These are phyloP conservation scores for Veloboletus limbatus DNA, from an alignment of 1,284 basidiomycete species.

Conservation along the genomic window DNA sequence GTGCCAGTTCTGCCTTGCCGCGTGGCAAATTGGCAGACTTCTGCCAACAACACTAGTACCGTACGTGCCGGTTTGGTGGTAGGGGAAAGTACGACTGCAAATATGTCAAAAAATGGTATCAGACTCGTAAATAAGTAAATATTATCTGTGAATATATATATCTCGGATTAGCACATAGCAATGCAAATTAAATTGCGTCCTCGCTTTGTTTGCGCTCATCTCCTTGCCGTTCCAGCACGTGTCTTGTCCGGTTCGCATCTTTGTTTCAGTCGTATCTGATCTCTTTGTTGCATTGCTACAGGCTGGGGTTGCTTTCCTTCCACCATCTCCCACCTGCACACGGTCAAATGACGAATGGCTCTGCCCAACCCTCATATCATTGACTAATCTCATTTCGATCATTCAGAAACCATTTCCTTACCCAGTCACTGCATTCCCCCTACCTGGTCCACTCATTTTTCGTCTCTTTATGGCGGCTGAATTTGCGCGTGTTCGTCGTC, in stretches of 20 bases:
- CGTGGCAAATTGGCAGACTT: conserved; percentile 1
- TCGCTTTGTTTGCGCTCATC: not conserved
- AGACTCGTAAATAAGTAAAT: too few relatives aligned
- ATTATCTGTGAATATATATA: too few relatives aligned
- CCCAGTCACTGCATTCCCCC: too few relatives aligned
- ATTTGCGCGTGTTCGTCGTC: conserved; percentile 23
- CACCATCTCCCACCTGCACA: too few relatives aligned
- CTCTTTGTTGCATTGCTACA: too few relatives aligned
- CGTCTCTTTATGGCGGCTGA: conserved; percentile 20
- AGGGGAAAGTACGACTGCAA: too few relatives aligned
- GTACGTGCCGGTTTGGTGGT: too few relatives aligned
- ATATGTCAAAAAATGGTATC: too few relatives aligned
- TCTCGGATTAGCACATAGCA: too few relatives aligned
- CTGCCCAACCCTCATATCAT: conserved; percentile 3
- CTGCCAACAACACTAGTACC: too few relatives aligned
- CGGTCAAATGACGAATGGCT: conserved; percentile 23
- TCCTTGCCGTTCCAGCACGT: not conserved
- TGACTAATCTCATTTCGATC: conserved; percentile 21
- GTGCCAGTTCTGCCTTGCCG: conserved; percentile 8
- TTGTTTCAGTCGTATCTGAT: not conserved
- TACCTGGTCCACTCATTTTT: conserved; percentile 19
- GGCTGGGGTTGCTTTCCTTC: too few relatives aligned
- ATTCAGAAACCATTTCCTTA: conserved; percentile 8
- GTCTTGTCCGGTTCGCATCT: not conserved
- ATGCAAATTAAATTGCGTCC: not conserved